Conservation (phyloP, 352 stramenopile genomes). For the Phytophthora sojae region DNA sequence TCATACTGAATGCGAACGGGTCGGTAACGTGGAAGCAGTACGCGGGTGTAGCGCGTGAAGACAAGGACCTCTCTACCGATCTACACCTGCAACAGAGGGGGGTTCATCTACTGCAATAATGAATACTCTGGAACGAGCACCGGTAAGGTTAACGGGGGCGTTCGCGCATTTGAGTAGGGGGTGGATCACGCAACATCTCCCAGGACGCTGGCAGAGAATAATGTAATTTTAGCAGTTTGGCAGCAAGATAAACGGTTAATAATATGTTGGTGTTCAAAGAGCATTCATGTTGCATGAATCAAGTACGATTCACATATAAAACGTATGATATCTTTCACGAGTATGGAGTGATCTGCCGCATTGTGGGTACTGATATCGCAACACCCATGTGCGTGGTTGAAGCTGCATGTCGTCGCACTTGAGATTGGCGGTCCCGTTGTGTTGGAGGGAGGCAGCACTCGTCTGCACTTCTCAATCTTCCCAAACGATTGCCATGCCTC, state of each 20-base stretch:
- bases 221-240: neutral
- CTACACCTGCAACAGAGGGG: neutral
- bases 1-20: neutral
- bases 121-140: neutral
- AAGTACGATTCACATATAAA: neutral
- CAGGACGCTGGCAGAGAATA: neutral
- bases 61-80: neutral
- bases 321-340: neutral
- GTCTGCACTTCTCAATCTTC: neutral
- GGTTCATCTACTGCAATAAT: neutral
- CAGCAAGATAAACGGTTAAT: neutral
- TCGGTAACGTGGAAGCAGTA: neutral
- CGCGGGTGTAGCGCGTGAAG: neutral
- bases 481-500: neutral
- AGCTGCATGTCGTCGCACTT: neutral
- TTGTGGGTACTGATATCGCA: slow-evolving; percentile 7
- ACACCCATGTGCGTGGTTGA: neutral
- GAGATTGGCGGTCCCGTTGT: neutral
- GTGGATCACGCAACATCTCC: neutral
- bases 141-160: neutral
- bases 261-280: neutral
- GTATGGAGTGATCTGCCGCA: neutral
- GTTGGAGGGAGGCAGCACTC: neutral
- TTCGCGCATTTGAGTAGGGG: neutral
- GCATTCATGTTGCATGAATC: neutral